Evolutionary conservation across 495 filamentous ascomycete species (phyloP), one percentile per base, ranked within the genome.

Genomic region (Annulohypoxylon bovei): DNA sequence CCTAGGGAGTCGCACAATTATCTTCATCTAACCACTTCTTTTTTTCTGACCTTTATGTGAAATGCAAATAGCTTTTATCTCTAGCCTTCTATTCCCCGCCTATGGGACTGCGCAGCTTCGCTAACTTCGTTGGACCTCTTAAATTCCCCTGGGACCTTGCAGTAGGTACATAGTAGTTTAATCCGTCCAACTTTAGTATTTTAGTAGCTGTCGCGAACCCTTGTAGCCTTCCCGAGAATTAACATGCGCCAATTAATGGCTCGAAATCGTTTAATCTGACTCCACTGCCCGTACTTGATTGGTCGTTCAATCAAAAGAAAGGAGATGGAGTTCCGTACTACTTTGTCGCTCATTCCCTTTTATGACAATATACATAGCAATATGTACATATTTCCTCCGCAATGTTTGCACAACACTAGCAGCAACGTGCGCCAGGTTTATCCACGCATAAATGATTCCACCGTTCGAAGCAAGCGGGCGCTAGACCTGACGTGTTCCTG

Each of bases 81-180:
- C 57, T 50, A 25, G 25, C 42, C 42, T 4, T 62, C 25, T 16
- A 18, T 55, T n/a, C 25, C 22, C 47, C 49, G 23, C 49, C 28
- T 53, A 25, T 53, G 67, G 32, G 14, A 42, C 39, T 42, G 18
- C 39, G 39, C 39, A 8, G 20, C 39, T 42, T 42, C 39, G 39
- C 39, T 7, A 18, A 42, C 56, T 67, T 47, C 49, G 35, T 37
- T 28, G 14, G 22, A 44, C 64, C 47, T 61, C 46, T 65, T 42
- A 35, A 50, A 37, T 47, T 62, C 65, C 27, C 25, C 44, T 69
- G 59, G 42, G 49, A 52, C 70, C 70, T 72, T 68, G 70, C 70
- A 72, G 70, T 72, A 72, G 64, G 27, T 65, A 28, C 46, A 14
- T 25, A 28, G 22, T 33, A 22, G 28, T 53, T 50, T 35, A 42